Conservation (phyloP, 306 rosid species). For the Rosa rugosa region DNA sequence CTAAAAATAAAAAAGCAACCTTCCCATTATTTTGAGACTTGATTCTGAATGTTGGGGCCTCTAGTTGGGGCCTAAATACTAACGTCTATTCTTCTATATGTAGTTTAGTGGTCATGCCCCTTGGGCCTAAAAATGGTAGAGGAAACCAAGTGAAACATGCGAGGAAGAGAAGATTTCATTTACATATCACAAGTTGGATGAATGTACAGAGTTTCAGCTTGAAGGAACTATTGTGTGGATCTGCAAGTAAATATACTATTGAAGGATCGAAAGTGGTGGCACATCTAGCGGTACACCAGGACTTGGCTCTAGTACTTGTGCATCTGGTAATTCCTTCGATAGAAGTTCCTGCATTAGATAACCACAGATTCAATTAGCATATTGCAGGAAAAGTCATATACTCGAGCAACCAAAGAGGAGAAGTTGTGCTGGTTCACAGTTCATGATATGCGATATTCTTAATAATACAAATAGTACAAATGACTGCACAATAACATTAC, state of each 20-base stretch:
- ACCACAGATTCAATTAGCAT: constrained; percentile 28
- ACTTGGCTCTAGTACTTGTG: constrained; percentile 54
- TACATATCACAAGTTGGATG: background rate
- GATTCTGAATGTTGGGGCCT: background rate
- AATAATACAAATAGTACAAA: background rate
- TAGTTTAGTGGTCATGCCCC: background rate
- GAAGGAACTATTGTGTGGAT: background rate
- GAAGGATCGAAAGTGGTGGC: constrained; percentile 28
- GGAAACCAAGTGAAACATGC: background rate
- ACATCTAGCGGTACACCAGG: constrained; percentile 72
- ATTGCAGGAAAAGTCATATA: background rate
- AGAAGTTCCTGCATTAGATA: constrained; percentile 62
- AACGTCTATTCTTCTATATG: background rate
- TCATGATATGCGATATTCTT: background rate
- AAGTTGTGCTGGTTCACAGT: background rate
- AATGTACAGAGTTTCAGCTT: background rate
- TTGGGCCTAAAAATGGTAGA: background rate
- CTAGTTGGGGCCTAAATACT: background rate
- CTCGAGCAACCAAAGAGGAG: background rate
- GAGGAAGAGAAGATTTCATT: background rate
- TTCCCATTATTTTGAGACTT: background rate
- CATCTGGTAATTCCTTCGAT: constrained; percentile 67
- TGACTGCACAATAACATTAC: background rate
- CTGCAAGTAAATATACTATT: constrained; percentile 7
- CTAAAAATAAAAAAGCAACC: too few relatives aligned